A percentile compares a stretch with the other conserved stretches of the same genome.
These are phyloP conservation scores for Saccharum officinarum DNA, from an alignment of 176 grass and related monocot species.

Conservation along the genomic window DNA sequence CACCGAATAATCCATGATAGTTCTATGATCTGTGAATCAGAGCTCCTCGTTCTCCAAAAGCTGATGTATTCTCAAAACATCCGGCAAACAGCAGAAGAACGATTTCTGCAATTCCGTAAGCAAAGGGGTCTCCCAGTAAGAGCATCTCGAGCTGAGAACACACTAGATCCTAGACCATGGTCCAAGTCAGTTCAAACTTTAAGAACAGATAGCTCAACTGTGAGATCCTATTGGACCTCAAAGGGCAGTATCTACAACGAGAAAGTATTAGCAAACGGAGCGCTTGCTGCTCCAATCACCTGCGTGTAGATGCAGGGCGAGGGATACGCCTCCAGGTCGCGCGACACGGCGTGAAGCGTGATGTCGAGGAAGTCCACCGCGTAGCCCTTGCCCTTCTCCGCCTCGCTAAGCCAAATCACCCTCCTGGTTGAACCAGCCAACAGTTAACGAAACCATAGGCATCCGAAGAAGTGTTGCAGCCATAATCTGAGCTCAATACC, in stretches of 20 bases:
- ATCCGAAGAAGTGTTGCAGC: neutral
- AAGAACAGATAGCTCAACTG: neutral
- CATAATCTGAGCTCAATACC: constrained; percentile 30
- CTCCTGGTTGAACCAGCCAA: constrained; percentile 46
- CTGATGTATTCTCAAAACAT: neutral
- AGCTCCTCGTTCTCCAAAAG: neutral
- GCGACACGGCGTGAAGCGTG: constrained; percentile 87
- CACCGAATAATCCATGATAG: neutral
- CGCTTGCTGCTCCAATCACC: constrained; percentile 44
- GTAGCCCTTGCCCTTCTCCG: constrained; percentile 68
- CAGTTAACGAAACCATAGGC: neutral
- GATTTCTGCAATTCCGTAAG: neutral
- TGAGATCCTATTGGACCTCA: neutral
- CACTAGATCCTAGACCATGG: neutral
- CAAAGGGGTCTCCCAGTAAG: neutral
- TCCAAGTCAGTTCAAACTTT: neutral
- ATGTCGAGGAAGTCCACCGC: constrained; percentile 79
- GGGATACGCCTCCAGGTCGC: constrained; percentile 79
- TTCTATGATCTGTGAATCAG: neutral
- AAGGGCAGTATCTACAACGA: neutral
- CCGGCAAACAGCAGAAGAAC: neutral
- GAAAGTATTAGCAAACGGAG: neutral
- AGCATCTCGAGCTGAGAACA: neutral
- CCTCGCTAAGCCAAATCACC: constrained; percentile 84
- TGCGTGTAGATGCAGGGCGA: constrained; percentile 87